Conservation (phyloP, 2,329 filamentous ascomycete genomes). For the Stagonosporopsis tanaceti region DNA sequence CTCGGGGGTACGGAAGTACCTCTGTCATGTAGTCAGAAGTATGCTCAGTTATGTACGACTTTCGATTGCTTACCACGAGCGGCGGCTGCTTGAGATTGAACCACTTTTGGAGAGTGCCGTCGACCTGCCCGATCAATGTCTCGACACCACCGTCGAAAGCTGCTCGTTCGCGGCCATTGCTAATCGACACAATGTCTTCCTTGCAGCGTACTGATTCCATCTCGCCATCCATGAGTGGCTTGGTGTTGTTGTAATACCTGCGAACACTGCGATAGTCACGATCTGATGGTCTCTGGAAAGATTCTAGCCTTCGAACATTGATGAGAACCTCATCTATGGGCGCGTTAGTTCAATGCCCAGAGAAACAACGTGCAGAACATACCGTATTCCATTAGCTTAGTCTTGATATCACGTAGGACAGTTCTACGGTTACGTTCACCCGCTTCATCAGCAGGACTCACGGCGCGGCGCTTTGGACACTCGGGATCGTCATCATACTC, state of each 20-base stretch:
- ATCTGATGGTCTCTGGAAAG: slow-evolving; percentile 50
- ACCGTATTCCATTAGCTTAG: slow-evolving; percentile 49
- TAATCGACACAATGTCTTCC: slow-evolving; percentile 53
- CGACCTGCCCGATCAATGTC: slow-evolving; percentile 37
- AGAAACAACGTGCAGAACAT: background rate
- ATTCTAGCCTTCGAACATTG: slow-evolving; percentile 48
- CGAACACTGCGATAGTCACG: slow-evolving; percentile 52
- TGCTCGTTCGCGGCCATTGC: slow-evolving; percentile 52
- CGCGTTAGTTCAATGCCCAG: slow-evolving; percentile 26
- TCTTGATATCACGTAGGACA: slow-evolving; percentile 43
- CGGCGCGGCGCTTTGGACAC: slow-evolving; percentile 10
- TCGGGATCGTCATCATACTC: slow-evolving; percentile 35
- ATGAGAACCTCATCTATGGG: slow-evolving; percentile 48
- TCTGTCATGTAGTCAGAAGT: slow-evolving; percentile 27
- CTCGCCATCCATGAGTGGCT: slow-evolving; percentile 48
- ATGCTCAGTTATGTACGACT: background rate
- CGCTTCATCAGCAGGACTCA: slow-evolving; percentile 19
- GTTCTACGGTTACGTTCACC: slow-evolving; percentile 31
- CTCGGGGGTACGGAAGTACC: slow-evolving; percentile 51
- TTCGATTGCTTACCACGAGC: slow-evolving; percentile 28
- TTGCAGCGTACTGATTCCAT: slow-evolving; percentile 50
- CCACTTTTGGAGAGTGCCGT: slow-evolving; percentile 33
- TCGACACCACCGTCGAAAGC: slow-evolving; percentile 53
- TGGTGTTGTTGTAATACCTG: slow-evolving; percentile 47
- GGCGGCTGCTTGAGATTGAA: slow-evolving; percentile 34